Percentiles rank a stretch among this genome's conserved stretches.
Evolutionary conservation across 2,329 filamentous ascomycete species (phyloP).

Genomic region (Aspergillus sp.): DNA sequence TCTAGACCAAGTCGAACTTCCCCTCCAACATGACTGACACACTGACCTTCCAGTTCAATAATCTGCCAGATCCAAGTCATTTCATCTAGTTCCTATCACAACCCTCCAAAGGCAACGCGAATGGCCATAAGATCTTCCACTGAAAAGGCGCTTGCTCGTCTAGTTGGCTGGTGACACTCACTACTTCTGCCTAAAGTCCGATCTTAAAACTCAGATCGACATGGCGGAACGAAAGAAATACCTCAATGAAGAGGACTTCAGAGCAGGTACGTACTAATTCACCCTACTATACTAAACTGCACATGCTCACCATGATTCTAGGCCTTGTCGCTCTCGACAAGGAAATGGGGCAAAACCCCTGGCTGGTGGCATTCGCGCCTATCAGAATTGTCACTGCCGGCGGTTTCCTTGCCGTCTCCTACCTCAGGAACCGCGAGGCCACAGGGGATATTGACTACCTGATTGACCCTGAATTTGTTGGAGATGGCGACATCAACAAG

Average conservation of each 20-base stretch:
- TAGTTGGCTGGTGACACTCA: too few relatives aligned
- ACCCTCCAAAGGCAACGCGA: too few relatives aligned
- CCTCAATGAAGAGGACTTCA: background rate
- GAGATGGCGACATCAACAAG: slow-evolving; percentile 10
- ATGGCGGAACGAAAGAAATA: background rate
- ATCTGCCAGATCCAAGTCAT: too few relatives aligned
- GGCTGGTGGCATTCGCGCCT: slow-evolving; percentile 11
- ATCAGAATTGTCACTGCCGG: slow-evolving; percentile 11
- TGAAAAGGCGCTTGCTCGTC: too few relatives aligned
- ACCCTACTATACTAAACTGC: background rate
- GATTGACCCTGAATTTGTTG: slow-evolving; percentile 10
- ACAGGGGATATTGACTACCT: slow-evolving; percentile 14
- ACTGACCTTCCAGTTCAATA: too few relatives aligned
- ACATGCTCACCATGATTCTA: background rate
- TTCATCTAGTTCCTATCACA: too few relatives aligned
- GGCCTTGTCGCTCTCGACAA: background rate
- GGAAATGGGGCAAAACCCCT: background rate
- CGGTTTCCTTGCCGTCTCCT: slow-evolving; percentile 13
- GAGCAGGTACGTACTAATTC: background rate
- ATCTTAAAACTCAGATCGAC: background rate
- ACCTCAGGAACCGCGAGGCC: slow-evolving; percentile 10
- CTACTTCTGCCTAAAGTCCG: too few relatives aligned
- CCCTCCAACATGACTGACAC: too few relatives aligned
- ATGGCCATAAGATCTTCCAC: too few relatives aligned
- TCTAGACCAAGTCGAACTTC: too few relatives aligned